Conservation (phyloP, 2,329 filamentous ascomycete species). For the Metarhizium humberi region DNA sequence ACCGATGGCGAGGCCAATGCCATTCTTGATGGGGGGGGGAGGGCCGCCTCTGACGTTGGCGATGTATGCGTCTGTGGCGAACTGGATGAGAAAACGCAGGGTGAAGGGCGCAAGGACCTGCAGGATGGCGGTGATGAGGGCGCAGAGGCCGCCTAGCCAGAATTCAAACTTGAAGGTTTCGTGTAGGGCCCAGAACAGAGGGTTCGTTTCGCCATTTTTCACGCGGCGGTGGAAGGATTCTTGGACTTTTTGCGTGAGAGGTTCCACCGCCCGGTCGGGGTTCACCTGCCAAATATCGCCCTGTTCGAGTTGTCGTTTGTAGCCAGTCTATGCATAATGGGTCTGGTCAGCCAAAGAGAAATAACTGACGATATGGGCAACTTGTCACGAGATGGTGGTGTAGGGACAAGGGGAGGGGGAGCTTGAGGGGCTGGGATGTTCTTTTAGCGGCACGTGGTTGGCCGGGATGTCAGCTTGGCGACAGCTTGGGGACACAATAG, state of each 20-base stretch:
- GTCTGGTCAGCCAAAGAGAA: not conserved
- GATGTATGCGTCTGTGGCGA: conserved; percentile 69
- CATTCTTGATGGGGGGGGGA: conserved; percentile 60
- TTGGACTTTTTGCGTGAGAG: conserved; percentile 57
- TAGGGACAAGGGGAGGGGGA: no score
- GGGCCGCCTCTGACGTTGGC: conserved; percentile 43
- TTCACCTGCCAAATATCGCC: conserved; percentile 89
- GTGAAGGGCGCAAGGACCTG: conserved; percentile 81
- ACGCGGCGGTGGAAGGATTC: conserved; percentile 61
- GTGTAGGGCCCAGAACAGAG: conserved; percentile 71
- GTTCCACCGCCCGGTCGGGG: conserved; percentile 63
- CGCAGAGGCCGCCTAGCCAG: conserved; percentile 70
- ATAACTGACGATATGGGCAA: no score
- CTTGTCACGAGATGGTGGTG: no score
- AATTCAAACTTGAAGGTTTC: conserved; percentile 84
- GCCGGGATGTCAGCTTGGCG: no score
- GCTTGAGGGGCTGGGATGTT: no score
- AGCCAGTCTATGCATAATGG: conserved; percentile 52
- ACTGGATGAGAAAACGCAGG: conserved; percentile 77
- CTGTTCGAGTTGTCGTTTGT: conserved; percentile 70
- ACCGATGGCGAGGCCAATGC: conserved; percentile 75
- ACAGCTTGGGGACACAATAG: no score
- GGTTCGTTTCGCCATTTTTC: conserved; percentile 58
- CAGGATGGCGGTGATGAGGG: conserved; percentile 62
- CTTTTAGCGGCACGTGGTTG: no score